These are phyloP conservation scores for Beauveria sp. DNA, from an alignment of 2,329 filamentous ascomycete genomes.

Conservation along the genomic window DNA sequence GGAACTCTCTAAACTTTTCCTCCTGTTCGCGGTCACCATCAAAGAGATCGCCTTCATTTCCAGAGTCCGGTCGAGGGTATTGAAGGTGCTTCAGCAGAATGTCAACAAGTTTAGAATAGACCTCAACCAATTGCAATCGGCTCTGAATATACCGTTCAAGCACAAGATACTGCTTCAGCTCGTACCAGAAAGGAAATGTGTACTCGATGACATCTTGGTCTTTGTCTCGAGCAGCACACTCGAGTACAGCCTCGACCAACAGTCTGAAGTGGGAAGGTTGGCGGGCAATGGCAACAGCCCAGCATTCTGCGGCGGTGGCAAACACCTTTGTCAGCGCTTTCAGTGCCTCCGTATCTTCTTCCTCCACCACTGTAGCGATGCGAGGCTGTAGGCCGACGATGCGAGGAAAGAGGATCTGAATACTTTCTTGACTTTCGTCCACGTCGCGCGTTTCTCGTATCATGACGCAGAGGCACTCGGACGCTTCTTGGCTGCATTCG, in stretches of 20 bases:
- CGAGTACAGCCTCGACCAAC: constrained; percentile 84
- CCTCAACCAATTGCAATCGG: constrained; percentile 65
- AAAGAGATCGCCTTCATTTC: constrained; percentile 76
- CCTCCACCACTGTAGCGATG: constrained; percentile 65
- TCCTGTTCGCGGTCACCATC: constrained; percentile 93
- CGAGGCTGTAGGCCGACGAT: constrained; percentile 70
- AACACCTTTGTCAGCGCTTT: constrained; percentile 87
- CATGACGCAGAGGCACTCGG: constrained; percentile 88
- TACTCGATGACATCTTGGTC: constrained; percentile 87
- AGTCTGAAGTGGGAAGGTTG: constrained; percentile 73
- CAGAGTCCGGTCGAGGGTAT: constrained; percentile 69
- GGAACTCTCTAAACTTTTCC: constrained; percentile 93
- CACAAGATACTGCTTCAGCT: constrained; percentile 92
- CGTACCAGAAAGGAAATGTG: constrained; percentile 97
- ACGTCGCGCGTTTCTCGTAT: constrained; percentile 90
- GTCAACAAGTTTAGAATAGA: constrained; percentile 86
- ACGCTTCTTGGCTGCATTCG: constrained; percentile 73
- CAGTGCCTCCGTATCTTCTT: constrained; percentile 79
- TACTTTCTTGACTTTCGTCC: constrained; percentile 77
- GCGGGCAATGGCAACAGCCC: constrained; percentile 86
- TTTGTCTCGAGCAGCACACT: constrained; percentile 79
- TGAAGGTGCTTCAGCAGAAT: constrained; percentile 86
- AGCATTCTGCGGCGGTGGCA: constrained; percentile 86
- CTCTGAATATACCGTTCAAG: constrained; percentile 83
- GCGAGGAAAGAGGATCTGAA: constrained; percentile 74